Percentiles rank a stretch among this genome's conserved stretches.
These are phyloP conservation scores for Chytridium lagenaria DNA, from an alignment of 371 early-diverging fungal genomes.

Conservation along the genomic window DNA sequence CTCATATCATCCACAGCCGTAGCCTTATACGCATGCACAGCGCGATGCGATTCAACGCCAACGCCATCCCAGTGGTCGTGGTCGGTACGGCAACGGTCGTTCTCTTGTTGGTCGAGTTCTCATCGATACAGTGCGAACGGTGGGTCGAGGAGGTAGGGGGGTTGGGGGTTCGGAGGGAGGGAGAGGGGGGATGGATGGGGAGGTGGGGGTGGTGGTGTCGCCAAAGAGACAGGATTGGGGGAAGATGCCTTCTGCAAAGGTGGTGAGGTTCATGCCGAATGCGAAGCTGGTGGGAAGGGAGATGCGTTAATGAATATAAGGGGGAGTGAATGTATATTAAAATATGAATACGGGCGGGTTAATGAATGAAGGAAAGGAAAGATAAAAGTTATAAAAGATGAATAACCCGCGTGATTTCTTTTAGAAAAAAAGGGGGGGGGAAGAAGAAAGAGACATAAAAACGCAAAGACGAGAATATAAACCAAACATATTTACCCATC, in stretches of 20 bases:
- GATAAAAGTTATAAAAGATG: too few relatives aligned
- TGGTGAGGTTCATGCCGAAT: conserved; percentile 12
- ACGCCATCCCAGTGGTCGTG: not conserved
- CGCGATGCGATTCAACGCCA: not conserved
- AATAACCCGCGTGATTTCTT: too few relatives aligned
- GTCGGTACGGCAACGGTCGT: not conserved
- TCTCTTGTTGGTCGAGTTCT: not conserved
- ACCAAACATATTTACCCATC: conserved; percentile 1
- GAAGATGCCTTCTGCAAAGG: not conserved
- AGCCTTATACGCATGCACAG: not conserved
- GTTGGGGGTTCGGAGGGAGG: not conserved
- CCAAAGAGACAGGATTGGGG: conserved; percentile 13
- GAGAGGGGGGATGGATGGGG: not conserved
- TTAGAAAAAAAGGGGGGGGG: too few relatives aligned
- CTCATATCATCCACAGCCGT: not conserved
- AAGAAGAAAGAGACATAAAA: not conserved
- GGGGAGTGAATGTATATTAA: too few relatives aligned
- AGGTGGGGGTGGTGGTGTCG: not conserved
- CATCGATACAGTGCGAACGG: not conserved
- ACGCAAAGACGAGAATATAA: not conserved
- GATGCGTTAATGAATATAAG: too few relatives aligned
- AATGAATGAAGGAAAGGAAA: too few relatives aligned
- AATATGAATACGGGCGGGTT: too few relatives aligned
- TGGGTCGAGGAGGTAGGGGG: not conserved
- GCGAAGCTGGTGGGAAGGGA: not conserved